phyloP scores from a whole-genome alignment of 2,329 filamentous ascomycete genomes.

The Xylariales sp. region DNA sequence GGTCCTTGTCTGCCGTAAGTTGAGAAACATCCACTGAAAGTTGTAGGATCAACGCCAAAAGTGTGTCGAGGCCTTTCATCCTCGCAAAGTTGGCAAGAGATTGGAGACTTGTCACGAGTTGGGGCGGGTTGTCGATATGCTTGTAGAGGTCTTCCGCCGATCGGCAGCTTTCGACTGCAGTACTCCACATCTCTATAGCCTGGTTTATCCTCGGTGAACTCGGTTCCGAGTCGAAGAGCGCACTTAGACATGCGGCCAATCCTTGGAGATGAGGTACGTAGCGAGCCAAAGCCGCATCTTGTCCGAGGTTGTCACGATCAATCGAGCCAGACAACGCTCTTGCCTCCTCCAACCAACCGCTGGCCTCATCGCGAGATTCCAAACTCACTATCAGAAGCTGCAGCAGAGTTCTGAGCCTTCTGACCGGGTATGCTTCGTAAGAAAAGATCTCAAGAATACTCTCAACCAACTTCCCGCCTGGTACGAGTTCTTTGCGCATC shows the following conservation, averaged over 20 bases:
- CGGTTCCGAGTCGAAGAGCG: constrained; percentile 35
- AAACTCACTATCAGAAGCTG: constrained; percentile 44
- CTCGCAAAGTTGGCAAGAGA: constrained; percentile 47
- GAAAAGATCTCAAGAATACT: constrained; percentile 47
- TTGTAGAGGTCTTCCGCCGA: constrained; percentile 36
- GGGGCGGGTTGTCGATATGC: constrained; percentile 44
- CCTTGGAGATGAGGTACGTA: constrained; percentile 46
- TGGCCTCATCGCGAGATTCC: constrained; percentile 36
- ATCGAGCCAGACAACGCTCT: constrained; percentile 33
- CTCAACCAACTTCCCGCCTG: constrained; percentile 42
- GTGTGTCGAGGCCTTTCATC: constrained; percentile 42
- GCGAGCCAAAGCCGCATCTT: constrained; percentile 39
- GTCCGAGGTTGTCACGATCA: constrained; percentile 32
- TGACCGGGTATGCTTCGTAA: constrained; percentile 44
- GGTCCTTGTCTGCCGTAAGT: constrained; percentile 23
- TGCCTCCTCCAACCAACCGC: constrained; percentile 34
- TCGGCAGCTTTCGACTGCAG: constrained; percentile 33
- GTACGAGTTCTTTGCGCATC: constrained; percentile 29
- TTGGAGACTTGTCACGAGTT: constrained; percentile 44
- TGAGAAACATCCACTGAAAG: constrained; percentile 40
- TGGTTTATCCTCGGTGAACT: constrained; percentile 27
- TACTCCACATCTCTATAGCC: constrained; percentile 40
- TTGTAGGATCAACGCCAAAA: constrained; percentile 43
- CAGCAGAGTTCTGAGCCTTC: constrained; percentile 47
- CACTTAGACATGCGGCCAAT: constrained; percentile 39